Evolutionary conservation across 768 basidiomycete genomes (phyloP), one percentile per base, ranked within the genome.

Genomic region (Russula olivacea): DNA sequence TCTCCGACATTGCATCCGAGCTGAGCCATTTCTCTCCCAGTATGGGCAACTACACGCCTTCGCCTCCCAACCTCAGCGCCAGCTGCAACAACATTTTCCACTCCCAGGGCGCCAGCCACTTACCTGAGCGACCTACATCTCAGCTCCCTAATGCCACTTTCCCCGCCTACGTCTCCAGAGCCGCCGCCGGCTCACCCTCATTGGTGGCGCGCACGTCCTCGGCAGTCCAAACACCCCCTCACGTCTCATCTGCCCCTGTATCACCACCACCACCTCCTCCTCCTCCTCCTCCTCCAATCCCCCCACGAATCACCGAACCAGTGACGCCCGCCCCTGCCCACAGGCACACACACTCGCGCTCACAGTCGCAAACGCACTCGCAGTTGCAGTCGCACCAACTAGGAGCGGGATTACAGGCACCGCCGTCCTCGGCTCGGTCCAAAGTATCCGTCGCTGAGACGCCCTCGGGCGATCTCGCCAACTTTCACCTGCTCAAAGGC

Each of bases 401-500:
- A 25, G 52, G 23, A 17, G 23, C 10, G 43, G 52, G 23, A 17
- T n/a, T 6, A 41, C 55, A 45, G 21, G 45, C 10, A 2, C 55
- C 40, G 19, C 66, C 65, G 4, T 60, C 66, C 23, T 59, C 65
- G 21, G 28, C 23, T 15, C 61, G 61, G 40, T 66, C 67, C 36
- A 66, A 65, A 30, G 43, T 21, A 38, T 63, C 65, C 32, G 36
- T 61, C n/a, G 67, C 67, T n/a, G 67, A 68, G 61, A 68, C 67
- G 32, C 67, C 67, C 23, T 68, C 67, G 25, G 67, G 67, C 32
- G 67, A 68, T 17, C 67, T 68, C 17, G 57, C 67, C 43, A 63
- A 68, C 61, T 68, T 68, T 40, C 61, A 61, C 25, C 47, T 68
- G 30, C 61, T 68, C 54, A 63, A 63, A 0, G 65, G 65, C 30